These are phyloP conservation scores for Phanerochaete carnosa DNA, from an alignment of 768 basidiomycete species.

Conservation along the genomic window DNA sequence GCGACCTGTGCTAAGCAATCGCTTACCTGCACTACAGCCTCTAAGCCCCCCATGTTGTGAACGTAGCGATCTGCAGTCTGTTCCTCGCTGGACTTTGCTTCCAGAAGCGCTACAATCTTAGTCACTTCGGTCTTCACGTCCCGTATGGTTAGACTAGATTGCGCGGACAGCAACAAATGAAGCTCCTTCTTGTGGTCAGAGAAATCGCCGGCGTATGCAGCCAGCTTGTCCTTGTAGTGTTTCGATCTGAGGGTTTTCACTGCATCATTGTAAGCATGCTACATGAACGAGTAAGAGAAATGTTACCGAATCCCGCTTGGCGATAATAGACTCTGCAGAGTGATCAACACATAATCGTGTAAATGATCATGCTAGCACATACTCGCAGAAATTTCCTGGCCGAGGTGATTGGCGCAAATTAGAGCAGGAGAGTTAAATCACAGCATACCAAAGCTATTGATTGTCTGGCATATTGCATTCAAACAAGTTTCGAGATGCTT, in stretches of 20 bases:
- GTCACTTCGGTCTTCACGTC: slow-evolving; percentile 8
- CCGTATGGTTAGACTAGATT: slow-evolving; percentile 7
- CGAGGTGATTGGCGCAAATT: neutral
- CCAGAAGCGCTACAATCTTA: neutral
- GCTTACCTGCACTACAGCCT: slow-evolving; percentile 5
- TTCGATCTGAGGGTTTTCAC: slow-evolving; percentile 15
- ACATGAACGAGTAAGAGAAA: no score
- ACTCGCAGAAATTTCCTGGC: slow-evolving; percentile 24
- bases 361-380: neutral
- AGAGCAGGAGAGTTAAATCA: neutral
- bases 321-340: slow-evolving; percentile 18
- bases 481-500: neutral
- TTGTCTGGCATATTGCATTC: neutral
- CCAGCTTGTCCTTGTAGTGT: slow-evolving; percentile 20
- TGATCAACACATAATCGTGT: neutral
- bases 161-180: slow-evolving; percentile 16
- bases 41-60: slow-evolving; percentile 2
- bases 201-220: slow-evolving; percentile 12
- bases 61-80: neutral
- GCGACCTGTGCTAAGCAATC: neutral
- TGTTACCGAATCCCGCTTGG: slow-evolving; percentile 12
- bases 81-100: neutral
- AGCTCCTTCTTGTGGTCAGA: slow-evolving; percentile 16
- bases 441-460: slow-evolving; percentile 4
- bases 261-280: neutral